A percentile compares a stretch with the other conserved stretches of the same genome.
Conservation (phyloP, 805 yeast species). For the Candida chilensis region DNA sequence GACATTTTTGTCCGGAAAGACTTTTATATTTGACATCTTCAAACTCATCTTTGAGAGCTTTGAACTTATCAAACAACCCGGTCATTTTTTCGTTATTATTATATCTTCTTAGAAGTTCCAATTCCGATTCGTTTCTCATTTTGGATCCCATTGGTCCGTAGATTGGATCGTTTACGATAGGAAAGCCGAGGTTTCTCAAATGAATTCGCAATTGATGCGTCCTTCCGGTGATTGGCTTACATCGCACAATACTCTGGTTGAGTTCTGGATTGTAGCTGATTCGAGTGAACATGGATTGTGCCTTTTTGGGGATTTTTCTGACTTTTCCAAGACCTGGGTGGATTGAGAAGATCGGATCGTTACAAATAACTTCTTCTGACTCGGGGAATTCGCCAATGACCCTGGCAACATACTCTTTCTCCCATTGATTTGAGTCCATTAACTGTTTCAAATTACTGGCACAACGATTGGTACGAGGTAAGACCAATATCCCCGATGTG, state of each 20-base stretch:
- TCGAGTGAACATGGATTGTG: conserved; percentile 21
- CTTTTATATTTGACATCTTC: background rate
- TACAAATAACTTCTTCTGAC: conserved; percentile 10
- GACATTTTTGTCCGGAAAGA: background rate
- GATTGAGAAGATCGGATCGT: conserved; percentile 28
- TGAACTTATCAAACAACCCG: background rate
- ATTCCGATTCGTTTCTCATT: conserved; percentile 1
- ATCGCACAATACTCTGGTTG: conserved; percentile 33
- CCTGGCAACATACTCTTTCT: conserved; percentile 38
- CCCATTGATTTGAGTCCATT: conserved; percentile 17
- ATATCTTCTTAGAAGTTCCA: background rate
- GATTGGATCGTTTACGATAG: conserved; percentile 23
- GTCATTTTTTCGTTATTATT: background rate
- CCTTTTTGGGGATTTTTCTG: conserved; percentile 13
- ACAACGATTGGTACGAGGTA: conserved; percentile 24
- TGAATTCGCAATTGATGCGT: conserved; percentile 54
- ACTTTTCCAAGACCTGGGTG: conserved; percentile 15
- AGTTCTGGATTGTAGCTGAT: conserved; percentile 14
- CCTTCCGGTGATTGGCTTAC: conserved; percentile 42
- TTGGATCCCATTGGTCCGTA: conserved; percentile 7
- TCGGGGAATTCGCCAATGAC: conserved; percentile 30
- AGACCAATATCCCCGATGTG: conserved; percentile 40
- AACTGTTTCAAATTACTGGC: conserved; percentile 19
- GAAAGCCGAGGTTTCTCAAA: conserved; percentile 32
- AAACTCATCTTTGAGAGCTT: background rate